Percentiles rank a stretch among this genome's conserved stretches.
Conservation (phyloP, 2,329 filamentous ascomycete species). For the Fusarium sublunatum region DNA sequence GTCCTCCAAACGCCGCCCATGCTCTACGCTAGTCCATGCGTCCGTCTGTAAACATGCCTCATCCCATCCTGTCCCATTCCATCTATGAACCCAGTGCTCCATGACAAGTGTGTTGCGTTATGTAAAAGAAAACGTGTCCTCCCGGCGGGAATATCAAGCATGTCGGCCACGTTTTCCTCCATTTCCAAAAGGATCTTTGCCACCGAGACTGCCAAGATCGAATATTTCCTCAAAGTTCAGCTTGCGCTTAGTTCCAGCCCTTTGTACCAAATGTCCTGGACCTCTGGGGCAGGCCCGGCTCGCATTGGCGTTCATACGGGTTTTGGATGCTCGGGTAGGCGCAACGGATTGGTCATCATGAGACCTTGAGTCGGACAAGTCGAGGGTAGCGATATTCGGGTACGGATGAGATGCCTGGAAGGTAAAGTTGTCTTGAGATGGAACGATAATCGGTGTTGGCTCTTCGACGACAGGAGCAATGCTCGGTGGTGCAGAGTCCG, state of each 20-base stretch:
- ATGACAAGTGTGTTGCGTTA: slow-evolving; percentile 33
- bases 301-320: slow-evolving; percentile 43
- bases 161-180: slow-evolving; percentile 65
- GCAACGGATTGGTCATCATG: slow-evolving; percentile 52
- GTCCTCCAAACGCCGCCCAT: slow-evolving; percentile 54
- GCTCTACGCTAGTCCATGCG: slow-evolving; percentile 52
- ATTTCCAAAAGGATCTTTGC: slow-evolving; percentile 68
- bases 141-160: slow-evolving; percentile 41
- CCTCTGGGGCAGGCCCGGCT: slow-evolving; percentile 45
- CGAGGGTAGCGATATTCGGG: slow-evolving; percentile 70
- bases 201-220: slow-evolving; percentile 70
- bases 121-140: slow-evolving; percentile 18
- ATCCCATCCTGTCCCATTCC: slow-evolving; percentile 45
- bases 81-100: slow-evolving; percentile 43
- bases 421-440: slow-evolving; percentile 72
- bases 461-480: slow-evolving; percentile 45
- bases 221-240: slow-evolving; percentile 81
- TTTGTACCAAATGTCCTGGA: slow-evolving; percentile 65
- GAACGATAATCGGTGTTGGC: slow-evolving; percentile 59
- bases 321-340: slow-evolving; percentile 45
- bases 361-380: slow-evolving; percentile 64
- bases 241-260: slow-evolving; percentile 77
- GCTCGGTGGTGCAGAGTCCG: slow-evolving; percentile 46
- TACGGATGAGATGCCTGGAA: slow-evolving; percentile 75
- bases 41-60: slow-evolving; percentile 50